Base-by-base conservation (phyloP, 1,284 basidiomycete species). In the Ceratobasidium sp. region DNA sequence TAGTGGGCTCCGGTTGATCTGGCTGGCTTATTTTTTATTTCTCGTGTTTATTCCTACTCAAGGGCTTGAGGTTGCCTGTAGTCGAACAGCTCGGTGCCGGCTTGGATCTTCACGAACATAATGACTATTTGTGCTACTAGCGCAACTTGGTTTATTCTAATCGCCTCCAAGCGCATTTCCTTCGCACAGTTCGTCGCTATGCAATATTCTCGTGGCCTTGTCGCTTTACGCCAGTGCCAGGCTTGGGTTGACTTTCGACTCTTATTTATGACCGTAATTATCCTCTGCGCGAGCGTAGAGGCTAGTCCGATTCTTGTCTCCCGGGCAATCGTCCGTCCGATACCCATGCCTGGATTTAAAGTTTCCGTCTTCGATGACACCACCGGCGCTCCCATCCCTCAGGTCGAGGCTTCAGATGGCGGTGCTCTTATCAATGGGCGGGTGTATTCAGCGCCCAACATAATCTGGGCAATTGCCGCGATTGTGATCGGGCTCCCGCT, bases 301-400 rank as follows among this genome's bases (percentile, higher is more conserved):
- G 69, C 57, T 27, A 60, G 69, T 5, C 69, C 69, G 15, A 48
- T 53, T 50, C 56, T 72, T 19, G 50, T 47, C 29, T n/a, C 69
- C 22, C 69, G 69, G 11, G 69, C 69, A 19, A 62, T 62, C 24
- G 41, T 72, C 51, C 56, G 69, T 9, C 69, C 69, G 14, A 56
- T 72, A 22, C 57, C 57, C 11, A 72, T 72, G 56, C 57, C 57
- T 15, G 69, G 69, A 19, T 72, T 60, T n/a, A 72, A 60, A 6
- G 69, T 72, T 22, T 60, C 69, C 15, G 69, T 72, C 47, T 72
- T 72, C 31, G 69, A 72, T 57, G 69, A 72, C 17, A 48, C 17
- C 56, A 72, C 69, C 9, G 69, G 69, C 17, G 69, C 69, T 36
- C 69, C 57, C 29, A 62, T 72, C 44, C 69, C 69, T 19, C 69